These are phyloP conservation scores for Hortiboletus flavorubellus DNA, from an alignment of 768 basidiomycete species.

Conservation along the genomic window DNA sequence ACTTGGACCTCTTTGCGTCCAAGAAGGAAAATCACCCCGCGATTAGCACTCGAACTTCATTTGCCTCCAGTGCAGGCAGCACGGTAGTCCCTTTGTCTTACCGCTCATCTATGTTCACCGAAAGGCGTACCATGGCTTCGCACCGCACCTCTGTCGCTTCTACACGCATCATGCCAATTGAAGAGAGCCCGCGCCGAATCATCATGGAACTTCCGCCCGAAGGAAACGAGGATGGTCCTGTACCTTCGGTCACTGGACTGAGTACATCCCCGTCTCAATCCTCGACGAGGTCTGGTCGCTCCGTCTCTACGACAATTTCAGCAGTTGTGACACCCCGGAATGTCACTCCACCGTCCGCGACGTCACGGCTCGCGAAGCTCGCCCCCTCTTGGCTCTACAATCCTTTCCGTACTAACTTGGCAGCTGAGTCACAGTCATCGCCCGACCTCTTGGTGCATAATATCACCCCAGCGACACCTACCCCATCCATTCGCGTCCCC, in stretches of 20 bases:
- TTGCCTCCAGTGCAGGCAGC: conserved; percentile 39
- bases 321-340: conserved; percentile 16
- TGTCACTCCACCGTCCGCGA: conserved; percentile 24
- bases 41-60: conserved; percentile 35
- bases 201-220: conserved; percentile 52
- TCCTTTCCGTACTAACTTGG: conserved; percentile 57
- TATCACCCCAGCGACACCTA: conserved; percentile 18
- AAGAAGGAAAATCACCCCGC: conserved; percentile 37
- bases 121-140: conserved; percentile 39
- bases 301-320: conserved; percentile 41
- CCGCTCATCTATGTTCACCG: conserved; percentile 30
- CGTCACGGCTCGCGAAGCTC: conserved; percentile 52
- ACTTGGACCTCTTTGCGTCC: conserved; percentile 63
- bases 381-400: conserved; percentile 79
- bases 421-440: conserved; percentile 53
- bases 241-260: conserved; percentile 35
- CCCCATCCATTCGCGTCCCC: conserved; percentile 29
- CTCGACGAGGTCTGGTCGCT: conserved; percentile 54
- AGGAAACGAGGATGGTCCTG: conserved; percentile 27
- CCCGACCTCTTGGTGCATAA: conserved; percentile 47
- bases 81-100: conserved; percentile 36
- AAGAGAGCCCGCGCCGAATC: conserved; percentile 62
- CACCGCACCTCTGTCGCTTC: conserved; percentile 51
- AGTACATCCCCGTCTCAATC: conserved; percentile 67
- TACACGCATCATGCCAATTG: conserved; percentile 56